These are phyloP conservation scores for Wickerhamomyces sp. DNA, from an alignment of 1,139 yeast genomes.

Conservation along the genomic window DNA sequence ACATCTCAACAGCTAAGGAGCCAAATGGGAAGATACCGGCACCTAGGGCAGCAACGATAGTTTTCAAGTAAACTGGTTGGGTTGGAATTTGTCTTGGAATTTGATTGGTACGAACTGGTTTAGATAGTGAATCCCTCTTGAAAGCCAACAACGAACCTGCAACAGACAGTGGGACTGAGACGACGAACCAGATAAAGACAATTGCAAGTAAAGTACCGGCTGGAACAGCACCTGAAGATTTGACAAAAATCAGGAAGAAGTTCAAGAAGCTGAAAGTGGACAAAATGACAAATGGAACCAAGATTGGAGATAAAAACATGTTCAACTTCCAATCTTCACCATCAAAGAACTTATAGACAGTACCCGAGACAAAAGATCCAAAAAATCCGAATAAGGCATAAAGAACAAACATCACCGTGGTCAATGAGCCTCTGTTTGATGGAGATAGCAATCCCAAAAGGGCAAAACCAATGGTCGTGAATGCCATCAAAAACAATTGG, in stretches of 20 bases:
- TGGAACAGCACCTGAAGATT: conserved; percentile 95
- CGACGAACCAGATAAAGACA: conserved; percentile 74
- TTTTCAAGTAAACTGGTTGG: conserved; percentile 80
- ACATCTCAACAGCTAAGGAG: conserved; percentile 90
- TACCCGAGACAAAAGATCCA: conserved; percentile 84
- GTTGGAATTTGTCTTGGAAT: conserved; percentile 94
- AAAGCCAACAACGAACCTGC: conserved; percentile 76
- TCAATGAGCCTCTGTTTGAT: conserved; percentile 87
- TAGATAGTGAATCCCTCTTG: conserved; percentile 47
- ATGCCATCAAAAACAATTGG: conserved; percentile 75
- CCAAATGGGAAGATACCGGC: conserved; percentile 96
- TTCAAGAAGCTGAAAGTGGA: conserved; percentile 62
- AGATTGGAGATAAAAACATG: conserved; percentile 71
- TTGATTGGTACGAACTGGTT: conserved; percentile 85
- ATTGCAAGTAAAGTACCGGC: conserved; percentile 83
- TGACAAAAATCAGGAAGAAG: conserved; percentile 70
- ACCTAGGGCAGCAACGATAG: conserved; percentile 61
- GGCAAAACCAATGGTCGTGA: conserved; percentile 75
- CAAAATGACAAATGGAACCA: conserved; percentile 80
- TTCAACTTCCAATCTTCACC: conserved; percentile 91
- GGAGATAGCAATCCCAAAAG: conserved; percentile 88
- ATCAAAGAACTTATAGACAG: conserved; percentile 81
- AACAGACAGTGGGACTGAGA: conserved; percentile 81
- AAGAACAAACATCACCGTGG: conserved; percentile 82
- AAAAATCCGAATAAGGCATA: conserved; percentile 75